Base-by-base conservation (phyloP, 2,329 filamentous ascomycete genomes). In the Sclerotinia spermophila region DNA sequence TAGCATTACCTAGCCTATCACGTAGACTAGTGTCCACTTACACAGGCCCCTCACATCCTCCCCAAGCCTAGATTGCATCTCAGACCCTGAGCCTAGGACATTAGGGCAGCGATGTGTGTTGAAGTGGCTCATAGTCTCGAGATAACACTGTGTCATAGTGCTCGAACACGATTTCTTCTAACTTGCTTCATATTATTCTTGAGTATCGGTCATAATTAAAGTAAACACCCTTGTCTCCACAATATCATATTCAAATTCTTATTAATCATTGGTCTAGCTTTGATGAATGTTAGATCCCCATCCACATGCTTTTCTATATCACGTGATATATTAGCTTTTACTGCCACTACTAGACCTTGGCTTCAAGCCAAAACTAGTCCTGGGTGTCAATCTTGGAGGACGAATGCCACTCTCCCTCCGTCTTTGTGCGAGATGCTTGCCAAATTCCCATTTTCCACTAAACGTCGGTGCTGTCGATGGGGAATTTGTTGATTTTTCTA, bases 361-460 rank as follows among this genome's bases (percentile, higher is more conserved):
- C 44, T 65, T 65, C 38, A 64, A 33, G 45, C 67, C 40, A 38
- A 64, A 66, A 33, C 67, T 69, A 51, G 58, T 69, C 33, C 44
- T 64, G 5, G 67, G 59, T 11, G 48, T 65, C 35, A 40, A 51
- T 44, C 35, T 69, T 24, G 59, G 38, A 61, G n/a, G 66, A n/a
- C 30, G 40, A 38, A 30, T 35, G 21, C 30, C n/a, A 45, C 33
- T 27, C 42, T 68, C 58, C 24, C 35, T 38, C 35, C 66, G 30
- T 38, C 35, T 68, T 68, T 61, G 55, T 6, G 66, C 66, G 21
- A 68, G 66, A 61, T 61, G 48, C 24, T 68, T 68, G 40, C 66
- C 66, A 62, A 68, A 48, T 30, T 59, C 55, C 42, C 42, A 68
- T 19, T 61, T 68, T 21, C 53, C 53, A n/a, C 35, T 59, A 10